These are phyloP conservation scores for Adiantum capillusveneris DNA, from an alignment of 75 land plant genomes.

Conservation along the genomic window DNA sequence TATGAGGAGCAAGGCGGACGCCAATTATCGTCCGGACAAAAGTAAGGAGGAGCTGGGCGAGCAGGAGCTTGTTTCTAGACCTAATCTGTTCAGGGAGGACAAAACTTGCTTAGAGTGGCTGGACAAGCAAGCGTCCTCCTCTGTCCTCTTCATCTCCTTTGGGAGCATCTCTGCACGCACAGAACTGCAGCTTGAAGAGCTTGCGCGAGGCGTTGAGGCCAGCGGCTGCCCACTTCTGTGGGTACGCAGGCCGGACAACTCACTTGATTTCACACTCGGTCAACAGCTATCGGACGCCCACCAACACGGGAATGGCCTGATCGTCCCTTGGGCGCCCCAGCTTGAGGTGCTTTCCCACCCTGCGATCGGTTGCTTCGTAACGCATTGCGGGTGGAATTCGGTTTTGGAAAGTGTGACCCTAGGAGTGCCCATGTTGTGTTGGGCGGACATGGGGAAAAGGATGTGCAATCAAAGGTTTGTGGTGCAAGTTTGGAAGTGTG, in stretches of 20 bases:
- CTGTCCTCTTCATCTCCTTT: constrained; percentile 15
- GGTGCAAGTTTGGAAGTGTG: too few species aligned
- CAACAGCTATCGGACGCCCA: constrained; percentile 1
- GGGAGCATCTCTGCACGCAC: constrained; percentile 13
- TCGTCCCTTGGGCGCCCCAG: constrained; percentile 34
- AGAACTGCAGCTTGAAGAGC: constrained; percentile 4
- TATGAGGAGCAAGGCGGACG: too few species aligned
- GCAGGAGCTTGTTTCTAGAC: too few species aligned
- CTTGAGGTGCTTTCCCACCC: constrained; percentile 15
- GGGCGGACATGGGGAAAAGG: too few species aligned
- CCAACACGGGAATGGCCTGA: constrained; percentile 7
- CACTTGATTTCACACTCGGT: not conserved
- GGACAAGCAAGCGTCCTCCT: constrained; percentile 1
- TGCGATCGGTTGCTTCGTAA: constrained; percentile 18
- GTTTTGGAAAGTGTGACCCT: constrained; percentile 14
- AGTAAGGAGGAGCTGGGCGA: too few species aligned
- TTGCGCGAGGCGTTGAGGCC: not conserved
- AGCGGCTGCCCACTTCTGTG: too few species aligned
- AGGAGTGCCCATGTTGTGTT: constrained; percentile 17
- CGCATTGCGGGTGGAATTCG: constrained; percentile 36
- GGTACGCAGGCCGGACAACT: too few species aligned
- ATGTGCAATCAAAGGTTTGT: too few species aligned
- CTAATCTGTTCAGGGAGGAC: too few species aligned
- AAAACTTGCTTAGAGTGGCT: too few species aligned
- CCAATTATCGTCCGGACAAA: too few species aligned